A percentile compares a stretch with the other conserved stretches of the same genome.
These are phyloP conservation scores for Polytrichum formosum DNA, from an alignment of 225 moss, liverwort and hornwort genomes.

Conservation along the genomic window DNA sequence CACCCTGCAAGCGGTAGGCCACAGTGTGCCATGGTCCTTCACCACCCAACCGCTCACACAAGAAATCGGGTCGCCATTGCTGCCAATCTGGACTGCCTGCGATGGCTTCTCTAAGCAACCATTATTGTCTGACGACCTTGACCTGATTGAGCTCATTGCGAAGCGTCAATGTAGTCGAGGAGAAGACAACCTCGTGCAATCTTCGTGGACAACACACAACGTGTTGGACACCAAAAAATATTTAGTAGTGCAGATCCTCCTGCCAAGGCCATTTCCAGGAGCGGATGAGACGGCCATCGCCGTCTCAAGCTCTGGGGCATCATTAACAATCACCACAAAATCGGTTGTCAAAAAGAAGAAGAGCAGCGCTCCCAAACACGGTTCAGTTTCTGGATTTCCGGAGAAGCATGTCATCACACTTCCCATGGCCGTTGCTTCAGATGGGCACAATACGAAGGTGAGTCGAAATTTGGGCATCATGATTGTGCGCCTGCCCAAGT, in stretches of 20 bases:
- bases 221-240: background rate
- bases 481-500: slow-evolving; percentile 5
- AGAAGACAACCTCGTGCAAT: too few relatives aligned
- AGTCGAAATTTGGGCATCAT: slow-evolving; percentile 7
- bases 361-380: background rate
- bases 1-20: background rate
- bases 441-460: slow-evolving; percentile 3
- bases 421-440: slow-evolving; percentile 1
- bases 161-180: background rate
- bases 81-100: slow-evolving; percentile 2
- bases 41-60: background rate
- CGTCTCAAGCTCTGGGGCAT: background rate
- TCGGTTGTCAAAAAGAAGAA: background rate
- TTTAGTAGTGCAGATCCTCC: slow-evolving; percentile 3
- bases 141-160: slow-evolving; percentile 2
- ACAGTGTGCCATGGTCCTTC: background rate
- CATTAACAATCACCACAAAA: slow-evolving; percentile 3
- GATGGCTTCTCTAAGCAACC: background rate
- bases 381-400: background rate
- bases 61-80: background rate
- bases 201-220: slow-evolving; percentile 1
- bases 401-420: slow-evolving; percentile 1
- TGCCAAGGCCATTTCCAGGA: slow-evolving; percentile 3
- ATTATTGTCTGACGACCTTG: background rate
- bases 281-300: background rate